These are phyloP conservation scores for Biancaea sappan DNA, from an alignment of 306 rosid species.

Conservation along the genomic window DNA sequence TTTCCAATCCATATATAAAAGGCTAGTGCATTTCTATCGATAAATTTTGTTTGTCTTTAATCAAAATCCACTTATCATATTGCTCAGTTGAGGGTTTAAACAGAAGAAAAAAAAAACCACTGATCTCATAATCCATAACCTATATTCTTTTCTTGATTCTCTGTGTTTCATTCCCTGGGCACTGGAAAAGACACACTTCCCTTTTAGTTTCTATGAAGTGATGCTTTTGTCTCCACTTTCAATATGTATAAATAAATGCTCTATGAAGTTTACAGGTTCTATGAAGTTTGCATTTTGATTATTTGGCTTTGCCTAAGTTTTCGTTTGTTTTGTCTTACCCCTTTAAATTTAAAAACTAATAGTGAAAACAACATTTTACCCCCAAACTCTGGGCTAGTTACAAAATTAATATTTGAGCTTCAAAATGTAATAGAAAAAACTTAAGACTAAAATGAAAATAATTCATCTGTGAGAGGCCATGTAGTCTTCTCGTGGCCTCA, in stretches of 20 bases:
- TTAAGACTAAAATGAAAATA: not conserved
- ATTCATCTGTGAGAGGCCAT: not conserved
- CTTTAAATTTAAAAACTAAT: not conserved
- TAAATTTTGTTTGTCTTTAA: not conserved
- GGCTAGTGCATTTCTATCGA: not conserved
- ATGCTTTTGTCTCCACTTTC: not conserved
- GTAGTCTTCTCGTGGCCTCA: not conserved
- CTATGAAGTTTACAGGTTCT: not conserved
- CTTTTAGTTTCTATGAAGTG: not conserved
- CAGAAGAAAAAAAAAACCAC: not conserved
- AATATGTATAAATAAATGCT: too few relatives aligned
- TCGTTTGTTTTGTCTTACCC: not conserved
- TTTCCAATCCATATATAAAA: not conserved
- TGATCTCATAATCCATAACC: not conserved
- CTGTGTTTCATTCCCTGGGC: not conserved
- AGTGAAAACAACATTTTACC: not conserved
- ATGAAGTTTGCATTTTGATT: not conserved
- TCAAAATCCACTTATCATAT: not conserved
- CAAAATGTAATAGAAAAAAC: not conserved
- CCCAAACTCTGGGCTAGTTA: not conserved
- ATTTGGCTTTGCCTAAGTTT: not conserved
- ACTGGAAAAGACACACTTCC: not conserved
- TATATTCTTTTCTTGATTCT: not conserved
- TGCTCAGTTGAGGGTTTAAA: not conserved
- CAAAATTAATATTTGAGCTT: not conserved